Evolutionary conservation across 2,329 filamentous ascomycete genomes (phyloP), one percentile per base, ranked within the genome.

Genomic region (Colletotrichum sp.): DNA sequence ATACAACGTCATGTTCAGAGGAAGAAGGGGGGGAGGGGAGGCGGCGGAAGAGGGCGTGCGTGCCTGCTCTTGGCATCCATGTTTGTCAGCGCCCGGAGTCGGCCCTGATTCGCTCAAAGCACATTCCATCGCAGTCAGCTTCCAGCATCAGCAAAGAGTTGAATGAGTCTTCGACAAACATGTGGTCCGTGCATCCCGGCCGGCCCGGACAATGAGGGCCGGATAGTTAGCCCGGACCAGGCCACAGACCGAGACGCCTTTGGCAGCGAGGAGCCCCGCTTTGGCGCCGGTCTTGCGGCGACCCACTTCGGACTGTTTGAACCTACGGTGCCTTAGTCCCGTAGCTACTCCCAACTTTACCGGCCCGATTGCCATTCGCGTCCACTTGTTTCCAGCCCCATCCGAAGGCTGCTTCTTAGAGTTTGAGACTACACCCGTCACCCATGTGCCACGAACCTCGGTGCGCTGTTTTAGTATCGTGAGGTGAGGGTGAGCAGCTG

Each of bases 131-230:
- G 32, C 22, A 48, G n/a, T 48, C 43, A 22, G 10, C 10, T 48
- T 48, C n/a, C 10, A 48, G 43, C 43, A 48, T 48, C 43, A 48
- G 43, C 43, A 48, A 48, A 48, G 43, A 39, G 6, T 22, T 43
- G 34, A 66, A 66, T 34, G n/a, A 66, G 36, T 68, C 66, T 16
- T 52, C 22, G 36, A 48, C 73, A 76, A 77, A 77, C 69, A 66
- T 30, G 10, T 77, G 76, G 76, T 76, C 76, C 48, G 69, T 73
- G 76, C 74, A 34, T 36, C 25, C 34, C 32, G 25, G 36, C 71
- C 70, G 73, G 73, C 39, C 73, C 73, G 73, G 70, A 62, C 18
- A 39, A 52, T 32, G 56, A 43, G 66, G 22, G 16, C 73, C 73
- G 73, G 69, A 62, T 28, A 39, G 52, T 30, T 36, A 43, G 67